Evolutionary conservation across 2,329 filamentous ascomycete genomes (phyloP).

Genomic region (Talaromyces piceae): DNA sequence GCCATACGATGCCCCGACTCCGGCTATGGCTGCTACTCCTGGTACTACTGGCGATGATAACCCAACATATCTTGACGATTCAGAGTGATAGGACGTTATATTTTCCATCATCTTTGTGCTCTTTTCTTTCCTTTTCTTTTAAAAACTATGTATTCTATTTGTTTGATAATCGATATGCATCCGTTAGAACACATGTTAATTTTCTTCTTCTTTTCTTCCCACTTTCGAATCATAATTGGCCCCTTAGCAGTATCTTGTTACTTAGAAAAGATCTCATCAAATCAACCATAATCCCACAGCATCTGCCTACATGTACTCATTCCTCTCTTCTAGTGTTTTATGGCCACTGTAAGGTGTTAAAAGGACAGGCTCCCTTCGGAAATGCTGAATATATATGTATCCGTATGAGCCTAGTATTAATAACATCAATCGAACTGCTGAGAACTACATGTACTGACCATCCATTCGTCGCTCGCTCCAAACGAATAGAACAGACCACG

Average conservation of each 20-base stretch:
- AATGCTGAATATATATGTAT: not conserved
- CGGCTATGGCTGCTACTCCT: conserved; percentile 21
- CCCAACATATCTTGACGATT: conserved; percentile 11
- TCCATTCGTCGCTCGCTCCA: not conserved
- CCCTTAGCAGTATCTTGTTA: too few species aligned
- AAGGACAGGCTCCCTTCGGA: not conserved
- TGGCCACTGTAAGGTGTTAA: too few species aligned
- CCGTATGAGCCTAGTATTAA: not conserved
- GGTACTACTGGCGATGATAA: conserved; percentile 10
- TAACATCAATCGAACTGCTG: not conserved
- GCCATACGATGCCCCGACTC: conserved; percentile 40
- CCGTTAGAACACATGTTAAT: not conserved
- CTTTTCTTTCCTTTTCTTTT: not conserved
- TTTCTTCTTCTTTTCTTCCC: not conserved
- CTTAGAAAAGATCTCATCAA: too few species aligned
- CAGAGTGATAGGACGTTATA: conserved; percentile 7
- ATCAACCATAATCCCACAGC: too few species aligned
- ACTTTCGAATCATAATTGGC: too few species aligned
- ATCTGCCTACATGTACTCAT: too few species aligned
- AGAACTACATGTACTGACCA: not conserved
- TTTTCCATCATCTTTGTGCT: not conserved
- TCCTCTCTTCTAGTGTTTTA: too few species aligned
- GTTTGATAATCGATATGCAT: too few species aligned
- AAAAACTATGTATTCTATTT: too few species aligned
- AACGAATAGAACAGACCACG: not conserved